Base-by-base conservation (phyloP, 768 basidiomycete genomes). In the Naganishia kalamii region DNA sequence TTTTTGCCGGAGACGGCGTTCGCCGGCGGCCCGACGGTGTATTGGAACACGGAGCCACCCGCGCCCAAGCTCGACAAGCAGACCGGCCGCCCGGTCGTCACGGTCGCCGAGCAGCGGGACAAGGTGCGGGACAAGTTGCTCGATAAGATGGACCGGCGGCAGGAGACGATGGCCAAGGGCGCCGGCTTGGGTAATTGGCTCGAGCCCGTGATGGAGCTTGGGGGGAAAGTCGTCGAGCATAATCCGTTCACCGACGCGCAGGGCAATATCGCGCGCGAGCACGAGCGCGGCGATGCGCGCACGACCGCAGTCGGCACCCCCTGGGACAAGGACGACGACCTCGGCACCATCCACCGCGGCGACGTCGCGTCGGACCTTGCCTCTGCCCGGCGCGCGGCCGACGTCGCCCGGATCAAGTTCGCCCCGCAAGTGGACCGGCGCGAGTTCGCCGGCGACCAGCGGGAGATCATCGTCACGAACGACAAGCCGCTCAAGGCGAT, bases 151-250 rank as follows among this genome's bases (percentile, higher is more conserved):
- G 50, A 64, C 23, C 41, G 27, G 3, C 40, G 51, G 6, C 27
- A 19, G 10, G 51, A 54, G 32, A 21, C 19, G 17, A 25, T 40
- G 21, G 43, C 29, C 15, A 50, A 43, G 32, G 63, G 50, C 30
- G 32, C 33, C 5, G 63, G 63, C 13, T 19, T 64, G 32, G 63
- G 63, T 23, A 64, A 64, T 40, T 64, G 63, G 63, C 13, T 46
- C 17, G 40, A 64, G n/a, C 63, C 63, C 7, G 52, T 64, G 23
- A 54, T 57, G 35, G 63, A 54, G 15, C 10, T 51, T 27, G 33
- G 33, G 13, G 63, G 63, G 6, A 40, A 64, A 29, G 40, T 64
- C 15, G 33, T 41, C 51, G 63, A 64, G 13, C 63, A 64, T n/a
- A 64, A 64, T 29, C 63, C 63, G 10, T 12, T 57, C n/a, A 64